Conservation (phyloP, 1,284 basidiomycete species). For the Vanrija sp. region DNA sequence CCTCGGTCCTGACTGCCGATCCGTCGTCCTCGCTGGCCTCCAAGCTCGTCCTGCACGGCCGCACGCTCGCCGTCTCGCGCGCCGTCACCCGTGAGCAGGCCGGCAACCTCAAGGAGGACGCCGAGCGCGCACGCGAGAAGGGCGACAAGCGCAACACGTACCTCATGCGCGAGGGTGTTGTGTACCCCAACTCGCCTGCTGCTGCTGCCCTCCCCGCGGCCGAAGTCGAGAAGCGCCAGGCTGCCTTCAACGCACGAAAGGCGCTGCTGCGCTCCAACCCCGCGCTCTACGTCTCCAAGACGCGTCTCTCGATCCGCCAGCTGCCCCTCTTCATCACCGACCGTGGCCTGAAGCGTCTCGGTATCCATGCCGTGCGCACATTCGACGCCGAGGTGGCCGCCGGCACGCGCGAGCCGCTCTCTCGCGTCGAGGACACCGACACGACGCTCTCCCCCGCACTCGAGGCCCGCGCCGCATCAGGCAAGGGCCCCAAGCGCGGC, state of each 20-base stretch:
- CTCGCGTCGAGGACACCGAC: constrained; percentile 66
- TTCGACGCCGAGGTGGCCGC: constrained; percentile 77
- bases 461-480: constrained; percentile 41
- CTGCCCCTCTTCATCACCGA: constrained; percentile 88
- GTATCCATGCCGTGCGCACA: constrained; percentile 69
- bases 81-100: constrained; percentile 91
- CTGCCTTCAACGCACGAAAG: constrained; percentile 76
- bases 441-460: constrained; percentile 45
- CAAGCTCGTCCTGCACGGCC: constrained; percentile 82
- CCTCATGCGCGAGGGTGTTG: constrained; percentile 91
- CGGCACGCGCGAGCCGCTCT: constrained; percentile 61
- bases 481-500: constrained; percentile 46
- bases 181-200: constrained; percentile 77
- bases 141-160: constrained; percentile 95
- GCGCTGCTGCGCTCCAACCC: constrained; percentile 82
- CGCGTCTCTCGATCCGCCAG: constrained; percentile 87
- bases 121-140: constrained; percentile 78
- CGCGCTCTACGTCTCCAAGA: constrained; percentile 87
- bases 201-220: constrained; percentile 63
- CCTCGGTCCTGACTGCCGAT: constrained; percentile 90
- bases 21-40: constrained; percentile 81
- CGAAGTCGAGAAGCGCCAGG: constrained; percentile 77
- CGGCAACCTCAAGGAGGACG: constrained; percentile 76
- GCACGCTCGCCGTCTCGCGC: constrained; percentile 82
- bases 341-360: constrained; percentile 80